phyloP scores from a whole-genome alignment of 768 basidiomycete species.

The Pleurotus platypus region DNA sequence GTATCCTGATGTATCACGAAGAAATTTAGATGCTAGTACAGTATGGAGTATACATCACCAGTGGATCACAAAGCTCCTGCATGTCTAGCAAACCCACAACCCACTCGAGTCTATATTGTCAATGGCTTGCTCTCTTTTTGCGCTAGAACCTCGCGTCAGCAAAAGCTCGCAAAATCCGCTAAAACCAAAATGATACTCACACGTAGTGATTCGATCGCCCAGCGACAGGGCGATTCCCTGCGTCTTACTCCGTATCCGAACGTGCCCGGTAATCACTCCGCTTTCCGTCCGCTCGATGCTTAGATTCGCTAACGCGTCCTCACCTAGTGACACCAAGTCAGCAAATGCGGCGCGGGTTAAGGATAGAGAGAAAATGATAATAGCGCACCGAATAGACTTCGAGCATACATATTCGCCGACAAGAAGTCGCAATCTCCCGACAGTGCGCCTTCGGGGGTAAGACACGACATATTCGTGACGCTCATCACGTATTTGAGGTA shows the following conservation, averaged over 20 bases:
- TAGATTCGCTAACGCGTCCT: slow-evolving; percentile 94
- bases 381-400: slow-evolving; percentile 85
- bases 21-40: too few relatives aligned
- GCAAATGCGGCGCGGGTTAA: not conserved
- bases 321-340: slow-evolving; percentile 47
- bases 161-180: not conserved
- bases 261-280: slow-evolving; percentile 86
- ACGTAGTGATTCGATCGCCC: slow-evolving; percentile 83
- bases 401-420: slow-evolving; percentile 94
- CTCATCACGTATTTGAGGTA: slow-evolving; percentile 96
- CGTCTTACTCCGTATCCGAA: slow-evolving; percentile 95
- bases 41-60: too few relatives aligned
- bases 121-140: slow-evolving; percentile 39
- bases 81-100: too few relatives aligned
- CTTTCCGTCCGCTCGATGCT: slow-evolving; percentile 84
- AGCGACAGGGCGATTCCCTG: slow-evolving; percentile 95
- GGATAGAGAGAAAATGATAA: not conserved
- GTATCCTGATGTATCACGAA: too few relatives aligned
- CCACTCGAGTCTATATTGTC: slow-evolving; percentile 20
- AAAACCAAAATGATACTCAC: slow-evolving; percentile 23
- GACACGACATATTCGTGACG: slow-evolving; percentile 95
- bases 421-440: slow-evolving; percentile 97
- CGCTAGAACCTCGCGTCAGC: slow-evolving; percentile 19
- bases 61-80: too few relatives aligned
- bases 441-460: slow-evolving; percentile 92